phyloP scores from a whole-genome alignment of 1,139 yeast species.

The Wickerhamomyces sp. region DNA sequence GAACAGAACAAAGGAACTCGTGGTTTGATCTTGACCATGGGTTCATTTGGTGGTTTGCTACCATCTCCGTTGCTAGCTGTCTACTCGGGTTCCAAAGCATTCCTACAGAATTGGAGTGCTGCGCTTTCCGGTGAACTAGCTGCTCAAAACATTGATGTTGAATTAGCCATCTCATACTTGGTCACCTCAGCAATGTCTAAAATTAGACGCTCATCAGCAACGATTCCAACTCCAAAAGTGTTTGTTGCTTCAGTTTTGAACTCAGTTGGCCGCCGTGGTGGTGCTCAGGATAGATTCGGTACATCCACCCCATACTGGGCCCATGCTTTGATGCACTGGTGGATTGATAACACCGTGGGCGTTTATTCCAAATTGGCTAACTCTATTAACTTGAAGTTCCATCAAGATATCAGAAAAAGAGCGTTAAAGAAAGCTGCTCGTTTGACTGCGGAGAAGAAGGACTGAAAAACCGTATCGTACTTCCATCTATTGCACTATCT shows the following conservation, averaged over 20 bases:
- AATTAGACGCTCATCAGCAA: constrained; percentile 65
- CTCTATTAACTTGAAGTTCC: constrained; percentile 66
- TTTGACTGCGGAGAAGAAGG: constrained; percentile 21
- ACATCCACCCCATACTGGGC: constrained; percentile 91
- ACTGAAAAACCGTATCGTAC: neutral
- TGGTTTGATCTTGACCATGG: constrained; percentile 89
- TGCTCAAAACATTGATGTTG: constrained; percentile 71
- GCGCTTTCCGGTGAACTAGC: constrained; percentile 86
- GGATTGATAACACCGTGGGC: constrained; percentile 73
- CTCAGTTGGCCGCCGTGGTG: constrained; percentile 76
- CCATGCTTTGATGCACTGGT: constrained; percentile 91
- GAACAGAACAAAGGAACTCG: constrained; percentile 35
- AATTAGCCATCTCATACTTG: constrained; percentile 80
- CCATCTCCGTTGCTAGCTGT: constrained; percentile 93
- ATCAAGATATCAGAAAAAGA: constrained; percentile 69
- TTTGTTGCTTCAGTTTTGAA: constrained; percentile 70
- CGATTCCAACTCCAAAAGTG: constrained; percentile 76
- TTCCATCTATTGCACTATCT: neutral
- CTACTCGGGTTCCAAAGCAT: constrained; percentile 94
- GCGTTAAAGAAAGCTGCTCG: constrained; percentile 78
- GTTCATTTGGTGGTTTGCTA: constrained; percentile 90
- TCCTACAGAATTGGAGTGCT: constrained; percentile 86
- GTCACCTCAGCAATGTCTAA: constrained; percentile 97
- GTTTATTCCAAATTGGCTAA: constrained; percentile 72
- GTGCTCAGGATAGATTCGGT: constrained; percentile 87